Evolutionary conservation across 305 asterid genomes (phyloP).

Genomic region (Rubia tinctorum): DNA sequence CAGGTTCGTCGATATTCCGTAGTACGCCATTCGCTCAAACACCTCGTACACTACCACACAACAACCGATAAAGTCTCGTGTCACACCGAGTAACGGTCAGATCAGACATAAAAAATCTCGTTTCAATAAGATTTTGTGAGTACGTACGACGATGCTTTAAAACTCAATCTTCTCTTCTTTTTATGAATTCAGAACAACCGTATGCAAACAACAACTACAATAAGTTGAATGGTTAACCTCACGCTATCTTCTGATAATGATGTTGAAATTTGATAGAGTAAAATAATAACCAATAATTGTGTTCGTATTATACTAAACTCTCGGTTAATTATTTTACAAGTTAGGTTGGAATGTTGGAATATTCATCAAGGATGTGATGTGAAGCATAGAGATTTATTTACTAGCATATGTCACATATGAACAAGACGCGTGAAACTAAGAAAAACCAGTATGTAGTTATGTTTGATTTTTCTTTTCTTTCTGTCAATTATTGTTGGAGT

Average conservation of each 20-base stretch:
- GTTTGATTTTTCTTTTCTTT: no score
- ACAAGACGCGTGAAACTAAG: background rate
- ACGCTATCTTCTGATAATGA: no score
- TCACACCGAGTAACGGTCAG: no score
- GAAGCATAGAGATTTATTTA: background rate
- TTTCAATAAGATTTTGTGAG: no score
- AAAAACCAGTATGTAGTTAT: background rate
- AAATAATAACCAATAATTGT: background rate
- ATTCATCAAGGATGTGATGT: background rate
- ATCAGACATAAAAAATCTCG: no score
- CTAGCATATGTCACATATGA: background rate
- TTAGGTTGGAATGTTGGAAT: background rate
- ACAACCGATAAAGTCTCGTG: no score
- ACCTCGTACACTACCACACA: slow-evolving; percentile 69
- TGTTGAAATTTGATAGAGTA: background rate
- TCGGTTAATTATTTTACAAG: background rate
- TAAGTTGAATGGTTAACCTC: no score
- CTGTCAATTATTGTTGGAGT: background rate
- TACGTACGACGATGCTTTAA: no score
- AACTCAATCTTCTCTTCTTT: no score
- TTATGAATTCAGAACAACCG: no score
- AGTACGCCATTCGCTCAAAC: slow-evolving; percentile 87
- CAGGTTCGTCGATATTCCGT: slow-evolving; percentile 73
- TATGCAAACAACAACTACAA: no score
- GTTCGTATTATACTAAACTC: background rate